These are phyloP conservation scores for Phytopythium aichiense DNA, from an alignment of 352 stramenopile genomes.

Conservation along the genomic window DNA sequence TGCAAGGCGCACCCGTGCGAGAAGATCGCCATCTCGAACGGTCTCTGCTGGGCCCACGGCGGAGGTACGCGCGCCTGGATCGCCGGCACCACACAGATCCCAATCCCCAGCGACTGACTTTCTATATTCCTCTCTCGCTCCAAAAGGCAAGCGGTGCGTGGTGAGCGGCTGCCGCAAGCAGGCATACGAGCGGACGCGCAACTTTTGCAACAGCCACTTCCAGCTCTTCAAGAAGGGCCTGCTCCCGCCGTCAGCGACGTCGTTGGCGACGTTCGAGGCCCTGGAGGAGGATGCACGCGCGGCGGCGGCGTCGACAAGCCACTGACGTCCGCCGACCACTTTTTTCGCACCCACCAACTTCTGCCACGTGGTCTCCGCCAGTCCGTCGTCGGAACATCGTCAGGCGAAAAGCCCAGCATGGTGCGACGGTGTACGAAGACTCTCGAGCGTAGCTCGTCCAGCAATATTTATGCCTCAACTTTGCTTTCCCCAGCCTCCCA, in stretches of 20 bases:
- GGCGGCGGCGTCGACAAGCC: neutral
- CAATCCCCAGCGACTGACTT: constrained; percentile 4
- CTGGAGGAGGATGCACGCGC: neutral
- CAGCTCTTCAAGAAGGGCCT: constrained; percentile 10
- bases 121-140: neutral
- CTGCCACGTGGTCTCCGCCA: neutral
- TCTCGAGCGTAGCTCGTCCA: neutral
- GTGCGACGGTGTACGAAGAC: neutral
- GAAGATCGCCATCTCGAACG: constrained; percentile 80
- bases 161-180: constrained; percentile 66
- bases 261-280: neutral
- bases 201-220: constrained; percentile 40
- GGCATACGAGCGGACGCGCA: constrained; percentile 75
- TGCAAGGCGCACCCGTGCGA: constrained; percentile 64
- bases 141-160: constrained; percentile 61
- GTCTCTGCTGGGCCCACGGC: constrained; percentile 71
- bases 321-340: neutral
- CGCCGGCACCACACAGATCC: constrained; percentile 27
- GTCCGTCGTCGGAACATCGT: neutral
- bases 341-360: neutral
- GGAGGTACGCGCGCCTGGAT: constrained; percentile 42
- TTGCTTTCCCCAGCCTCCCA: neutral
- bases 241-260: neutral
- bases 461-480: neutral
- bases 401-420: neutral